phyloP scores from a whole-genome alignment of 1,284 basidiomycete species.

The Sanghuangporus weigelae region DNA sequence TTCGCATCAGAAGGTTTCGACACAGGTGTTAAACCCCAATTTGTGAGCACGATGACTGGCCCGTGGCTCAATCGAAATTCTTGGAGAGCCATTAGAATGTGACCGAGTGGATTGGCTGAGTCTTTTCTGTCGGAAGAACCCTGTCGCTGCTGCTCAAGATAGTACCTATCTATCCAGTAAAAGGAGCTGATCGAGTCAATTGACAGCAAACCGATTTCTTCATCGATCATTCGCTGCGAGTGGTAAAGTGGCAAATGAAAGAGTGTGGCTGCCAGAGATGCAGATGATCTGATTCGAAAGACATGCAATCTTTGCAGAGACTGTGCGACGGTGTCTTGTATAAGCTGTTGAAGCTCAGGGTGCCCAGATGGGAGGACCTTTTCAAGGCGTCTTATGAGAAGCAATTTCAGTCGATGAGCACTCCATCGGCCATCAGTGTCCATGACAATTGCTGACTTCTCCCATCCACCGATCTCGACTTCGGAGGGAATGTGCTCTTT shows the following conservation, averaged over 20 bases:
- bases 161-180: slow-evolving; percentile 71
- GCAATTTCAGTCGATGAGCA: slow-evolving; percentile 43
- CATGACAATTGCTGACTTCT: slow-evolving; percentile 56
- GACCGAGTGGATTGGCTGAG: slow-evolving; percentile 33
- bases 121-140: slow-evolving; percentile 18
- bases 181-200: slow-evolving; percentile 74
- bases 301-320: slow-evolving; percentile 54
- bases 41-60: slow-evolving; percentile 53
- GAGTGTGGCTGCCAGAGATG: slow-evolving; percentile 64
- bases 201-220: slow-evolving; percentile 56
- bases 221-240: slow-evolving; percentile 37
- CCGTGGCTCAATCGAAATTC: slow-evolving; percentile 44
- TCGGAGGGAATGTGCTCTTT: slow-evolving; percentile 6
- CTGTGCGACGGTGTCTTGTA: slow-evolving; percentile 31
- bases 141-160: slow-evolving; percentile 43
- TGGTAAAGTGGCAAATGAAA: slow-evolving; percentile 55
- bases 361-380: slow-evolving; percentile 22
- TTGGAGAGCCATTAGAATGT: slow-evolving; percentile 47
- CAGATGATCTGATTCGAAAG: slow-evolving; percentile 59
- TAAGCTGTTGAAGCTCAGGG: slow-evolving; percentile 13
- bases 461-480: slow-evolving; percentile 46
- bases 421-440: slow-evolving; percentile 66
- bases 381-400: slow-evolving; percentile 41
- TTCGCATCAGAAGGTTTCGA: slow-evolving; percentile 18
- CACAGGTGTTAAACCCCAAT: slow-evolving; percentile 52